phyloP scores from a whole-genome alignment of 2,329 filamentous ascomycete species.

The Calonectria pseudoreteaudii region DNA sequence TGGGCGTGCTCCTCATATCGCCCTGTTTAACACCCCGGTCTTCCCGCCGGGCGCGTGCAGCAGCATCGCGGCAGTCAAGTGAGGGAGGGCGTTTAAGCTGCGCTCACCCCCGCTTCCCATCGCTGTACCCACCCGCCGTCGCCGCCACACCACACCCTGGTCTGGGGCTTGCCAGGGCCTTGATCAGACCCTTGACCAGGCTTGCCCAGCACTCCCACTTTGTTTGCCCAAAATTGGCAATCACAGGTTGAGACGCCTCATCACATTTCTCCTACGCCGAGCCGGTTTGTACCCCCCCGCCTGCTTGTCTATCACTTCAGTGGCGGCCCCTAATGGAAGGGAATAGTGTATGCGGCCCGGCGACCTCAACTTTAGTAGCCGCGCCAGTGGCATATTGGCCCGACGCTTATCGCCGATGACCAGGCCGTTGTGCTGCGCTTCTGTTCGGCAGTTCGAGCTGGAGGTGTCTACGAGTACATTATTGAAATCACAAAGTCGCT shows the following conservation, averaged over 20 bases:
- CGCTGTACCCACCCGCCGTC: slow-evolving; percentile 25
- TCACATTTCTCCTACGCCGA: slow-evolving; percentile 27
- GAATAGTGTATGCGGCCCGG: slow-evolving; percentile 16
- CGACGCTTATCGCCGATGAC: slow-evolving; percentile 16
- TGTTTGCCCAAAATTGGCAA: slow-evolving; percentile 40
- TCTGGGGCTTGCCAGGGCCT: slow-evolving; percentile 10
- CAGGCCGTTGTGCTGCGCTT: not conserved
- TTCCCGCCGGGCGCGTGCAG: slow-evolving; percentile 30
- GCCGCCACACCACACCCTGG: slow-evolving; percentile 23
- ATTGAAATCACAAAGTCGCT: slow-evolving; percentile 9
- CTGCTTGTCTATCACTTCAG: slow-evolving; percentile 14
- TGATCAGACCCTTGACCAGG: slow-evolving; percentile 13
- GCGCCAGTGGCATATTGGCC: not conserved
- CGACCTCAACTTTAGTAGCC: not conserved
- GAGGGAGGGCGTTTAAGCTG: slow-evolving; percentile 34
- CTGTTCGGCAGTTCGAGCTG: slow-evolving; percentile 17
- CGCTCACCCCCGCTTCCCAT: slow-evolving; percentile 33
- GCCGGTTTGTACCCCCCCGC: slow-evolving; percentile 10
- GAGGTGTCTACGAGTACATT: slow-evolving; percentile 12
- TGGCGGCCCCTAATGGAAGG: slow-evolving; percentile 18
- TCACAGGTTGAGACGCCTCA: slow-evolving; percentile 30
- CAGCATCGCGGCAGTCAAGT: slow-evolving; percentile 37
- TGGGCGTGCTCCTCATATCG: slow-evolving; percentile 4
- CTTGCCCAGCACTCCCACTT: slow-evolving; percentile 25
- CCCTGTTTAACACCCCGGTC: slow-evolving; percentile 11